Evolutionary conservation across 169 alveolate genomes (phyloP).

Genomic region (Cryptosporidium ubiquitum): DNA sequence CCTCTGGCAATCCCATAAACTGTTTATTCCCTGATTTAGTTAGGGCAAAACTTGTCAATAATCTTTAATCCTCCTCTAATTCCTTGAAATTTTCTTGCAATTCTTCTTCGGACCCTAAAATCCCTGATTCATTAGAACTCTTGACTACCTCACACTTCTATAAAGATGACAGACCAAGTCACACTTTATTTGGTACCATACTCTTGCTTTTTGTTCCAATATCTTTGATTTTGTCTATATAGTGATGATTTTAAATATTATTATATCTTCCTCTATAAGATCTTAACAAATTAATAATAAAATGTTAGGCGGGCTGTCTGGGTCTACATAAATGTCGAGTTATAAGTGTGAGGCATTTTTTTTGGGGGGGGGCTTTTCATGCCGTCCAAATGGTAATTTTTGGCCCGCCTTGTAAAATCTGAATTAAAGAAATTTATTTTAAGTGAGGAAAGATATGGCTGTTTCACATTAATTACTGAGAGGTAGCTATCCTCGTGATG

Average conservation of each 20-base stretch:
- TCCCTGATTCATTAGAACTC: neutral
- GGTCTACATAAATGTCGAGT: conserved; percentile 51
- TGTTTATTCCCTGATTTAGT: neutral
- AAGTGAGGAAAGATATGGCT: no score
- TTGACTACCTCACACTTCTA: neutral
- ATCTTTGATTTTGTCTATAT: neutral
- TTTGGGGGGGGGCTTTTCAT: neutral
- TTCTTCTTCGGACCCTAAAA: neutral
- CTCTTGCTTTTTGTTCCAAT: neutral
- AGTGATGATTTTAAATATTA: neutral
- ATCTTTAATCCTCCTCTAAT: conserved; percentile 1
- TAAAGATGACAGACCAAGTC: neutral
- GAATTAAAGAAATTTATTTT: neutral
- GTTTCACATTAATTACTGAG: neutral
- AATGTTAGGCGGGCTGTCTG: conserved; percentile 72
- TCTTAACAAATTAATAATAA: conserved; percentile 31
- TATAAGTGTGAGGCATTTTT: conserved; percentile 48
- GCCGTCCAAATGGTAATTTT: neutral
- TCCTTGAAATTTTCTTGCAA: neutral
- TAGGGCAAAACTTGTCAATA: neutral
- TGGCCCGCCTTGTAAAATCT: conserved; percentile 11
- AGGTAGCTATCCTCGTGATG: neutral
- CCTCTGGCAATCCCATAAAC: neutral
- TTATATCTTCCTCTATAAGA: conserved; percentile 2
- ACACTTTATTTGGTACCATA: neutral